Evolutionary conservation across 345 rosid genomes (phyloP).

Genomic region (Acer negundo): DNA sequence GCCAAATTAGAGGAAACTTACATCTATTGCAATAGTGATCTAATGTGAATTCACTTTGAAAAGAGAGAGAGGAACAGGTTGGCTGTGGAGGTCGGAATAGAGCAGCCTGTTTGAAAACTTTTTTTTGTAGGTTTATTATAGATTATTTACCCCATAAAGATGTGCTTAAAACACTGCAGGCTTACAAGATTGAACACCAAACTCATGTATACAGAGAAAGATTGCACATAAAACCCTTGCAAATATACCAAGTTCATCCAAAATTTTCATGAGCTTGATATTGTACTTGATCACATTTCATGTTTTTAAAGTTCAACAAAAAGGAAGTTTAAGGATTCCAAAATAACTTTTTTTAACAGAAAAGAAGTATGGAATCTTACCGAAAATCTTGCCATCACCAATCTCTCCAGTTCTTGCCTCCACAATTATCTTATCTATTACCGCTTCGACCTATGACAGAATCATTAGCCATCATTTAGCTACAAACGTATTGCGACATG

Average conservation of each 20-base stretch:
- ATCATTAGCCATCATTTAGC: not conserved
- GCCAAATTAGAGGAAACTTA: not conserved
- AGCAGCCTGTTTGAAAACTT: not conserved
- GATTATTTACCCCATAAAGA: not conserved
- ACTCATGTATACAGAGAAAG: not conserved
- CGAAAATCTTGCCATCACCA: slow-evolving; percentile 89
- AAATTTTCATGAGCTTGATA: slow-evolving; percentile 1
- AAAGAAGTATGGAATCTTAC: slow-evolving; percentile 33
- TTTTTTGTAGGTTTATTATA: not conserved
- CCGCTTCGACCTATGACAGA: slow-evolving; percentile 71
- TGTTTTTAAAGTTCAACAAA: not conserved
- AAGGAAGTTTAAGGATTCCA: not conserved
- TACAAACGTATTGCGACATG: not conserved
- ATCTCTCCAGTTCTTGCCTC: slow-evolving; percentile 87
- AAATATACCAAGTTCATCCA: not conserved
- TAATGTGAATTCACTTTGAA: not conserved
- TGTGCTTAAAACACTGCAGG: not conserved
- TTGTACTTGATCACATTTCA: not conserved
- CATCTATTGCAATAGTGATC: not conserved
- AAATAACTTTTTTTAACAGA: not conserved
- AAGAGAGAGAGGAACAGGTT: not conserved
- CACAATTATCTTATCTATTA: slow-evolving; percentile 63
- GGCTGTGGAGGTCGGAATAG: not conserved
- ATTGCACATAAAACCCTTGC: not conserved
- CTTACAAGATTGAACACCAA: not conserved